Base-by-base conservation (phyloP, 2,329 filamentous ascomycete species). In the Fusarium aywerte region DNA sequence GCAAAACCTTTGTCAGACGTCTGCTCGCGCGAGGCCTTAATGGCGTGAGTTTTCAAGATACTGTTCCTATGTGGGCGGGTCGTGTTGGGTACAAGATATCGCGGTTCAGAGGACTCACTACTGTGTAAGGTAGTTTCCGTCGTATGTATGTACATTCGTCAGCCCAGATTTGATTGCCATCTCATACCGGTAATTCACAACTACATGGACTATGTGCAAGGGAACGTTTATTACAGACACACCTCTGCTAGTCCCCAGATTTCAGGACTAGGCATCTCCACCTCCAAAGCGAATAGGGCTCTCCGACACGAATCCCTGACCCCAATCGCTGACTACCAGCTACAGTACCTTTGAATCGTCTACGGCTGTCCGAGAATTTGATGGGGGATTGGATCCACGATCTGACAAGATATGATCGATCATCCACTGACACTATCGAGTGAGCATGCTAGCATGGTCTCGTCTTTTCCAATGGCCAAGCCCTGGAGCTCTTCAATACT, bases 211-310 rank as follows among this genome's bases (percentile, higher is more conserved):
- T 21, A 33, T 5, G 21, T 23, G 25, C 25, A n/a, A 20, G 40
- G 29, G 31, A 32, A 36, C 12, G 12, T 25, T 23, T 38, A 39
- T 45, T 58, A 67, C 65, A 63, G n/a, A 45, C 62, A 68, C 71
- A 45, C 71, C 65, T 56, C 58, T 57, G 33, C 5, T 42, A 29
- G 54, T 53, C 71, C 65, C 70, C 71, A 73, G 71, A 73, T 73
- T 73, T 73, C 71, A 73, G 71, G 71, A 69, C 60, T 53, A 55
- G 53, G 53, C 60, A 36, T 63, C 69, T 53, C 65, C 70, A 45
- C 62, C 55, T 51, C 23, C 58, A 40, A n/a, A 25, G 45, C 56
- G 40, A 33, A 52, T 47, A 60, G 54, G 62, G 43, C 56, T 62
- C 58, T 56, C 39, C 49, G 42, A 42, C 38, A 49, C 32, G 4